phyloP scores from a whole-genome alignment of 495 filamentous ascomycete genomes.

The Aspergillus haitiensis region DNA sequence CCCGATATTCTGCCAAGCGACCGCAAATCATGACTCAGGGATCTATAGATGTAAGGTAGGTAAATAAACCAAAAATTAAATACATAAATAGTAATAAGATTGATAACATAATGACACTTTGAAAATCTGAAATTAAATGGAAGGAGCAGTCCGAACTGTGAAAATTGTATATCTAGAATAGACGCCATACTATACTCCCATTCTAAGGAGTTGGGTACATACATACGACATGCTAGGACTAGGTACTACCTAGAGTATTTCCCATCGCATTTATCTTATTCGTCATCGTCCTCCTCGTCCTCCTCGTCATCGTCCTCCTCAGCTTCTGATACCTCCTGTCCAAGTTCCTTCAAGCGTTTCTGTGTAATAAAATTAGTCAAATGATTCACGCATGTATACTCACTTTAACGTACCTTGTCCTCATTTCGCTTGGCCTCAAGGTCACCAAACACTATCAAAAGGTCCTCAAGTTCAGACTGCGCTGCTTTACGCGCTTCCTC shows the following conservation, averaged over 20 bases:
- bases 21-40: slow-evolving; percentile 3
- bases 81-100: no score
- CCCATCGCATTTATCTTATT: neutral
- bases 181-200: no score
- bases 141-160: no score
- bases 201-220: no score
- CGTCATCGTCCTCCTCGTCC: slow-evolving; percentile 55
- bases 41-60: neutral
- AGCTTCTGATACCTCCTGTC: slow-evolving; percentile 72
- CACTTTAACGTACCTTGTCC: slow-evolving; percentile 66
- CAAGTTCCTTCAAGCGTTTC: slow-evolving; percentile 72
- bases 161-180: no score
- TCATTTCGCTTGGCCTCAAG: slow-evolving; percentile 78
- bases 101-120: no score
- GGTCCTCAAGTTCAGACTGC: slow-evolving; percentile 77
- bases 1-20: slow-evolving; percentile 29
- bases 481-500: slow-evolving; percentile 64
- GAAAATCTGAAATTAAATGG: no score
- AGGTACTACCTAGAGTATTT: neutral
- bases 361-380: slow-evolving; percentile 36
- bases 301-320: slow-evolving; percentile 71
- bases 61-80: neutral
- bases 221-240: no score
- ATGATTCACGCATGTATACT: neutral
- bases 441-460: slow-evolving; percentile 85